Conservation (phyloP, 2,329 filamentous ascomycete genomes). For the Curvularia verruculosa region DNA sequence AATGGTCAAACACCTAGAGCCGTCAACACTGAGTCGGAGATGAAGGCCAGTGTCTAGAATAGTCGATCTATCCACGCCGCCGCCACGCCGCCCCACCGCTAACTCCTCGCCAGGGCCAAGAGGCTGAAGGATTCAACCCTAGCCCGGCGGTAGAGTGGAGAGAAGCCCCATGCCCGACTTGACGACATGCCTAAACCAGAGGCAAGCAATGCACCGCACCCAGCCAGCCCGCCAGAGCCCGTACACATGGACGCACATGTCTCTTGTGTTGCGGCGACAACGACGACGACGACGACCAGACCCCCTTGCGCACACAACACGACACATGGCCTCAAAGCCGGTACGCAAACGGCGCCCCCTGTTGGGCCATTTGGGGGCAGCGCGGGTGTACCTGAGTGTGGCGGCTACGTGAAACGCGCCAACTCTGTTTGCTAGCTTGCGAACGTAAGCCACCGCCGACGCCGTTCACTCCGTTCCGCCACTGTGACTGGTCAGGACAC, state of each 20-base stretch:
- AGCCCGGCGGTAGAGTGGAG: slow-evolving; percentile 5
- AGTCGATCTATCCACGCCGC: slow-evolving; percentile 11
- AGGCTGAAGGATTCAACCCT: slow-evolving; percentile 5
- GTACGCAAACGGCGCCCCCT: slow-evolving; percentile 5
- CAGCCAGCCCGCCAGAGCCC: neutral
- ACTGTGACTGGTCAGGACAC: slow-evolving; percentile 7
- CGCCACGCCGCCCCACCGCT: slow-evolving; percentile 14
- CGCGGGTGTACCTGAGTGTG: slow-evolving; percentile 17
- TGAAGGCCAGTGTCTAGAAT: slow-evolving; percentile 15
- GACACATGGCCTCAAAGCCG: neutral
- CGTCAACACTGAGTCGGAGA: slow-evolving; percentile 6
- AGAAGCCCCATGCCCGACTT: neutral
- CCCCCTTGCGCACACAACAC: slow-evolving; percentile 2
- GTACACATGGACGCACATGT: too few species aligned
- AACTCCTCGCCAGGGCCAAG: slow-evolving; percentile 7
- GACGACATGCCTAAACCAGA: neutral
- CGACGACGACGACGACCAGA: slow-evolving; percentile 1
- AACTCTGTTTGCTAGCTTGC: slow-evolving; percentile 8
- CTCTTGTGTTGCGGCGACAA: neutral
- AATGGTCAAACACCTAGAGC: slow-evolving; percentile 9
- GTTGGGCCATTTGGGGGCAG: slow-evolving; percentile 1
- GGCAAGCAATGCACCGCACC: neutral
- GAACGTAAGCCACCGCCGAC: slow-evolving; percentile 6
- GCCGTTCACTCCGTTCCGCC: slow-evolving; percentile 4
- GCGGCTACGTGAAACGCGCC: slow-evolving; percentile 17